phyloP scores from a whole-genome alignment of 768 basidiomycete species.

The Pleurotus eryngii region DNA sequence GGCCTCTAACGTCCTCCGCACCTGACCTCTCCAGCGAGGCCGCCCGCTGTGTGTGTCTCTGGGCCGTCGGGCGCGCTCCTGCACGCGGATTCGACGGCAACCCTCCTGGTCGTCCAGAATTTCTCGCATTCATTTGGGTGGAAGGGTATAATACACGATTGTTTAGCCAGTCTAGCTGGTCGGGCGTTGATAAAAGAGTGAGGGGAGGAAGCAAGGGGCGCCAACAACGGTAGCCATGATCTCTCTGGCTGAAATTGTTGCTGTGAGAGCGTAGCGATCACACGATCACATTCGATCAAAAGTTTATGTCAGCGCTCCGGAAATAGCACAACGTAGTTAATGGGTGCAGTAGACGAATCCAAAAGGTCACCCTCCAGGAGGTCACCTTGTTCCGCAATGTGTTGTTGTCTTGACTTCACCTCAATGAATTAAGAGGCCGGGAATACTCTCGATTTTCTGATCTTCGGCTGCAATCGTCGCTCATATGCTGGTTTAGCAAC shows the following conservation, averaged over 20 bases:
- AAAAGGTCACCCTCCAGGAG: too few relatives aligned
- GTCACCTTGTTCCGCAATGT: too few relatives aligned
- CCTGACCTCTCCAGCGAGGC: constrained; percentile 7
- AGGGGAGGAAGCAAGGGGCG: constrained; percentile 6
- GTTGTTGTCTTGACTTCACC: too few relatives aligned
- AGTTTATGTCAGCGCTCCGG: too few relatives aligned
- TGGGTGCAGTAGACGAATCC: too few relatives aligned
- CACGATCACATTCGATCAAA: neutral
- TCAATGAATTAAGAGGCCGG: too few relatives aligned
- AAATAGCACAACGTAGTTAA: too few relatives aligned
- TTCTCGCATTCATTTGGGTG: constrained; percentile 14
- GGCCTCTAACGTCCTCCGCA: constrained; percentile 9
- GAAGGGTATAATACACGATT: neutral
- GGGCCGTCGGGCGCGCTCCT: constrained; percentile 29
- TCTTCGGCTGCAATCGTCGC: too few relatives aligned
- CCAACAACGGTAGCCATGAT: constrained; percentile 1
- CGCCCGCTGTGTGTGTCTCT: constrained; percentile 11
- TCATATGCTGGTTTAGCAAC: too few relatives aligned
- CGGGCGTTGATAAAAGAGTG: constrained; percentile 1
- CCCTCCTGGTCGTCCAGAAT: constrained; percentile 23
- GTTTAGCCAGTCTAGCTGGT: constrained; percentile 22
- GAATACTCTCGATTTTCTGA: too few relatives aligned
- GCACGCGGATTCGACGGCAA: constrained; percentile 38
- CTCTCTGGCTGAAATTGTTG: neutral
- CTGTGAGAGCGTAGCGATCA: neutral